Conservation (phyloP, 2,329 filamentous ascomycete species). For the Chrysoporthe puriensis region DNA sequence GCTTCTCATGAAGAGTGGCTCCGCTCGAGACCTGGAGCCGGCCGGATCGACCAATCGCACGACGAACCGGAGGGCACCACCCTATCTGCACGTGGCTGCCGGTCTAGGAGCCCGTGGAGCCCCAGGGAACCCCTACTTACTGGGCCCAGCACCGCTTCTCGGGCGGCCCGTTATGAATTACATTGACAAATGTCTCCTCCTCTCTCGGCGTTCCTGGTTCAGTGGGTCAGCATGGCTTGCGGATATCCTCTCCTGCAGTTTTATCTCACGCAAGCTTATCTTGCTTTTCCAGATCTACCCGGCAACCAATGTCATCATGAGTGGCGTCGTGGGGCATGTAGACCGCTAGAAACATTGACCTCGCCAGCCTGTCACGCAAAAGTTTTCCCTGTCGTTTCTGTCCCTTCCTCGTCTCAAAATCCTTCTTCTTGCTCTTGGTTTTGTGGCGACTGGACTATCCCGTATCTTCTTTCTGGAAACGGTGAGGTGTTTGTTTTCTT, state of each 20-base stretch:
- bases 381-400: no score
- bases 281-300: constrained; percentile 9
- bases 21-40: no score
- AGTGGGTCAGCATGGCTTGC: background rate
- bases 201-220: background rate
- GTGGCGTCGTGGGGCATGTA: constrained; percentile 16
- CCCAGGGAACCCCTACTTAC: background rate
- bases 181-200: constrained; percentile 22
- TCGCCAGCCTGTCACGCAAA: background rate
- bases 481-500: background rate
- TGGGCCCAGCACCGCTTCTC: constrained; percentile 14
- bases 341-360: constrained; percentile 13
- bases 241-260: background rate
- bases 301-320: constrained; percentile 15
- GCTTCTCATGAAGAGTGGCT: background rate
- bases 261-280: constrained; percentile 22
- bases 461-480: background rate
- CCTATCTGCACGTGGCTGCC: constrained; percentile 2
- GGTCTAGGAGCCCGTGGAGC: constrained; percentile 3
- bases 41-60: no score
- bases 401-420: background rate
- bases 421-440: background rate
- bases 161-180: constrained; percentile 23
- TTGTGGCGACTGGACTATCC: background rate
- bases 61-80: background rate